phyloP scores from a whole-genome alignment of 2,329 filamentous ascomycete genomes.

The Colletotrichum sp. region DNA sequence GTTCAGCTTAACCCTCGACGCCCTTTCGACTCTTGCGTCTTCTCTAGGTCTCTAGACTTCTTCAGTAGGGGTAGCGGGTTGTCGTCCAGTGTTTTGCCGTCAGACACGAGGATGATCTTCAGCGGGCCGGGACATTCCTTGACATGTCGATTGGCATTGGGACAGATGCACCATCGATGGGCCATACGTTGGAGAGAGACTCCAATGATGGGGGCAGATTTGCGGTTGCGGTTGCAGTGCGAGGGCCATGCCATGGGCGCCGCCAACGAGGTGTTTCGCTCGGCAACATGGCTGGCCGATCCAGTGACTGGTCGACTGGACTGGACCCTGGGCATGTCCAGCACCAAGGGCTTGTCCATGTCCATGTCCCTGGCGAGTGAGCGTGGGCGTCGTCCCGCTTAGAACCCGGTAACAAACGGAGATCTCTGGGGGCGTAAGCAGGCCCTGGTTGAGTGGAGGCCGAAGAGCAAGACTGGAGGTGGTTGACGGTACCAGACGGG shows the following conservation, averaged over 20 bases:
- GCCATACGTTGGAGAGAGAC: neutral
- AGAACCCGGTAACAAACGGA: constrained; percentile 11
- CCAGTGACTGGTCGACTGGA: neutral
- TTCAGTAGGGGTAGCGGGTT: neutral
- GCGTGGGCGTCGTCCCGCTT: neutral
- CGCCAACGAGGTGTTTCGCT: neutral
- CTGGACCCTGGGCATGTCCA: neutral
- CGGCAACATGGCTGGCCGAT: neutral
- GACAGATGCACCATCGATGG: neutral
- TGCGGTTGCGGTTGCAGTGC: neutral
- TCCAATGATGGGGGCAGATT: neutral
- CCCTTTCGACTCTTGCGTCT: neutral
- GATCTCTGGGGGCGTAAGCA: constrained; percentile 3
- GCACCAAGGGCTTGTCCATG: neutral
- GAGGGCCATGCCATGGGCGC: neutral
- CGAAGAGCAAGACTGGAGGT: neutral
- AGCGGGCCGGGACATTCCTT: constrained; percentile 17
- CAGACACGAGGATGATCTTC: constrained; percentile 14
- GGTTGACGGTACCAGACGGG: neutral
- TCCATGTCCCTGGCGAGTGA: neutral
- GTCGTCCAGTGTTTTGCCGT: constrained; percentile 6
- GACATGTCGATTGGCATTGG: neutral
- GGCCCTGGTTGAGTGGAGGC: neutral
- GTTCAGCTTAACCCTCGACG: neutral
- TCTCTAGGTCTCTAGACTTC: neutral